Evolutionary conservation across 140 eudicot genomes (phyloP), one percentile per base, ranked within the genome.

Genomic region (Oenanthe javanica): DNA sequence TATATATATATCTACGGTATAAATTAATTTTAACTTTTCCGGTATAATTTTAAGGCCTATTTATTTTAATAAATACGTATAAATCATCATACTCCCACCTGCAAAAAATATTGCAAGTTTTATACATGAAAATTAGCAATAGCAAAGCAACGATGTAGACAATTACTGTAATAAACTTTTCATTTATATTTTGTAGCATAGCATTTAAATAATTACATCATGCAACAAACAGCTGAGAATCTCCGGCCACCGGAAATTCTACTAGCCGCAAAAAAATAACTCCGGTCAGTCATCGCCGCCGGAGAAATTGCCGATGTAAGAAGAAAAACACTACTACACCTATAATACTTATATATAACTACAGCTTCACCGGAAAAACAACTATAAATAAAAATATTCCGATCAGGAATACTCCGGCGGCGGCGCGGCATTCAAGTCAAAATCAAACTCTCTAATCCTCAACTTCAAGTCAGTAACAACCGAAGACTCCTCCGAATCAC

Each of bases 161-260:
- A n/a, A n/a, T n/a, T n/a, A n/a, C n/a, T n/a, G 2, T 40, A 40
- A 40, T 40, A 97, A 2, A 43, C 89, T 82, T 91, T 13, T 50
- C 55, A 2, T 50, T 50, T 2, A 50, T n/a, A n/a, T n/a, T n/a
- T n/a, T n/a, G n/a, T 50, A 52, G 27, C 27, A 57, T 19, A 57
- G 6, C 59, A 52, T 50, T 15, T 3, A 2, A 57, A 19, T 19
- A 21, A 1, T 59, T 59, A 59, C 67, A 59, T 59, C 67, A 21
- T 7, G 1, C 67, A 59, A 18, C 64, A 55, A 51, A 59, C 31
- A 59, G 5, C 31, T 59, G 67, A 4, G 3, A 59, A 59, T 59
- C 12, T 59, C 67, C 67, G 67, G 1, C 9, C 27, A 59, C 27
- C 67, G 12, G 31, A 7, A 21, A 21, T 59, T 7, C 13, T 19